Evolutionary conservation across 2,329 filamentous ascomycete genomes (phyloP).

Genomic region (Colletotrichum higginsianum): DNA sequence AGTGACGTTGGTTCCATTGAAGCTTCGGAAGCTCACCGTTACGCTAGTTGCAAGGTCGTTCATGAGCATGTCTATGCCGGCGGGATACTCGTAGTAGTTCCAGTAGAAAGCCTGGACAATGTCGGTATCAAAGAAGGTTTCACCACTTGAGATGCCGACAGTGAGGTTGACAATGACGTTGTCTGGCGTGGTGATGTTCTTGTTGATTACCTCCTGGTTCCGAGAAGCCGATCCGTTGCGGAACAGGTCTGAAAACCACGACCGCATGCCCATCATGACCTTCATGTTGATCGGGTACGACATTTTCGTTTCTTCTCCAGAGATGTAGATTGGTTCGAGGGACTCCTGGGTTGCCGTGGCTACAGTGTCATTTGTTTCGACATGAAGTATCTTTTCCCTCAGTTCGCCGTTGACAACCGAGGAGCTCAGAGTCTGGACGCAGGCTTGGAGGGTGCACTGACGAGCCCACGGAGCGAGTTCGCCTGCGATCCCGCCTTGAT

Average conservation of each 20-base stretch:
- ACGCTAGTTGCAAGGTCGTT: constrained; percentile 52
- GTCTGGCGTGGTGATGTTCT: constrained; percentile 46
- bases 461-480: constrained; percentile 50
- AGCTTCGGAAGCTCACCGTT: constrained; percentile 52
- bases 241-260: constrained; percentile 51
- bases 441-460: constrained; percentile 50
- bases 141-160: constrained; percentile 51
- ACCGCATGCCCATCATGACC: constrained; percentile 50
- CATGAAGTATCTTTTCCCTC: constrained; percentile 45
- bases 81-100: constrained; percentile 56
- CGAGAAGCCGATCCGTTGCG: constrained; percentile 49
- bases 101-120: constrained; percentile 57
- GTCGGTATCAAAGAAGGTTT: constrained; percentile 54
- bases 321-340: constrained; percentile 44
- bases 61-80: constrained; percentile 53
- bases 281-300: constrained; percentile 48
- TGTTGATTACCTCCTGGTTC: constrained; percentile 46
- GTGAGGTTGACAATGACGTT: constrained; percentile 52
- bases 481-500: constrained; percentile 44
- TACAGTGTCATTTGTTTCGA: constrained; percentile 48
- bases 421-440: constrained; percentile 49
- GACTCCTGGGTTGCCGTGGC: constrained; percentile 37
- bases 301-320: constrained; percentile 26
- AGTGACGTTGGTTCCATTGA: constrained; percentile 47
- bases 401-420: constrained; percentile 48